A percentile compares a stretch with the other conserved stretches of the same genome.
These are phyloP conservation scores for Phytopythium helicoides DNA, from an alignment of 352 stramenopile genomes.

Conservation along the genomic window DNA sequence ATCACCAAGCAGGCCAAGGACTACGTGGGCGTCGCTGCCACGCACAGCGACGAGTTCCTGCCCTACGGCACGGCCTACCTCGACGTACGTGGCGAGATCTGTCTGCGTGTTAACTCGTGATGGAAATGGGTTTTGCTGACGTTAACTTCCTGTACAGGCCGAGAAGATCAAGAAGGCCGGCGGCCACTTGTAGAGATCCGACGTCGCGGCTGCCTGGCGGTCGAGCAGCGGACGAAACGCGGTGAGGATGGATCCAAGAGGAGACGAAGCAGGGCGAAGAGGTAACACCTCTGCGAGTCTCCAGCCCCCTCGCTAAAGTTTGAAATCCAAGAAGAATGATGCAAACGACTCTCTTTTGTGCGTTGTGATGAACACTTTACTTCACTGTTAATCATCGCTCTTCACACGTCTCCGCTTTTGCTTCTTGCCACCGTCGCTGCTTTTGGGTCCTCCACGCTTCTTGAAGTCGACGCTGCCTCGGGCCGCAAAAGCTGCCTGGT, in stretches of 20 bases:
- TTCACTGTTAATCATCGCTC: constrained; percentile 57
- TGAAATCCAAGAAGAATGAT: too few species aligned
- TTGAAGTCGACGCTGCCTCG: constrained; percentile 70
- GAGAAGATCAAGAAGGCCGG: constrained; percentile 85
- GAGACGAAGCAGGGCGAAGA: background rate
- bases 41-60: constrained; percentile 89
- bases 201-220: background rate
- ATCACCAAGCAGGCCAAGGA: constrained; percentile 85
- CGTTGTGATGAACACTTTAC: too few species aligned
- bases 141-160: constrained; percentile 20
- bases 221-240: background rate
- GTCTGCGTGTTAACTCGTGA: background rate
- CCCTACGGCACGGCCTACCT: constrained; percentile 89
- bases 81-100: constrained; percentile 31
- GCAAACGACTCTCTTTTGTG: too few species aligned
- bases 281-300: background rate
- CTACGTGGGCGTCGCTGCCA: constrained; percentile 82
- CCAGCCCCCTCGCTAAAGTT: background rate
- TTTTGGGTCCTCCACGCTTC: constrained; percentile 33
- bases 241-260: background rate
- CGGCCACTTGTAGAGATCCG: constrained; percentile 63
- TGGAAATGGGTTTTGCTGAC: background rate
- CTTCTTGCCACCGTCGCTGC: constrained; percentile 26
- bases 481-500: constrained; percentile 51
- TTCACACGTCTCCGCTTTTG: constrained; percentile 62